Conservation (phyloP, 202 grass and related monocot species). For the Elaeis oleifera region DNA sequence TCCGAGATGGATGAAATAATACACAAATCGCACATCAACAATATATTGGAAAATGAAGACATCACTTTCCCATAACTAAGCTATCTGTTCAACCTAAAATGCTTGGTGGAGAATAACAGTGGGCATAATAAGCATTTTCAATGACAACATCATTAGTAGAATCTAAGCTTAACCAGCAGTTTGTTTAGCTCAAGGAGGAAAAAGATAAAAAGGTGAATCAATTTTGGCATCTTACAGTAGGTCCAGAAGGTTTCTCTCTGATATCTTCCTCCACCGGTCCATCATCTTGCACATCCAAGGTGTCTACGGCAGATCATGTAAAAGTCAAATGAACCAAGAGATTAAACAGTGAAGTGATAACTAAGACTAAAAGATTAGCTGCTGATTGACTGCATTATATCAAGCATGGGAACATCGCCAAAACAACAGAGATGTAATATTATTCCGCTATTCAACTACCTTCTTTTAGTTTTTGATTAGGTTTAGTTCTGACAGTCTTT, state of each 20-base stretch:
- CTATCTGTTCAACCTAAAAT: not conserved
- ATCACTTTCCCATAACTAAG: not conserved
- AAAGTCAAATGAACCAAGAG: constrained; percentile 20
- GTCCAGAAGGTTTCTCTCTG: constrained; percentile 43
- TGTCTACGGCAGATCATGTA: constrained; percentile 39
- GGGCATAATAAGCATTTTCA: too few species aligned
- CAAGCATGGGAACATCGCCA: too few species aligned
- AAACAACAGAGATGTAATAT: too few species aligned
- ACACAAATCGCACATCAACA: too few species aligned
- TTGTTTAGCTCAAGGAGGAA: too few species aligned
- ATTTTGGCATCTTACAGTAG: constrained; percentile 44
- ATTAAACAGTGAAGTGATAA: not conserved
- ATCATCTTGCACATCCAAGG: constrained; percentile 37
- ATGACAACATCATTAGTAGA: too few species aligned
- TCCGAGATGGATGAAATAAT: too few species aligned
- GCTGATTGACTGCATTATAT: too few species aligned
- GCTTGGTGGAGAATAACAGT: not conserved
- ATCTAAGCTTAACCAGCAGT: too few species aligned
- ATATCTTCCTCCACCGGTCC: constrained; percentile 42
- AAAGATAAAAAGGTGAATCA: not conserved
- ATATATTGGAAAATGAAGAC: not conserved
- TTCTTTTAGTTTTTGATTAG: constrained; percentile 27
- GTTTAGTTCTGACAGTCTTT: constrained; percentile 35
- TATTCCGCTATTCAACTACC: constrained; percentile 11
- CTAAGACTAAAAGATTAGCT: constrained; percentile 2